Evolutionary conservation across 352 stramenopile genomes (phyloP), one percentile per base, ranked within the genome.

Genomic region (Pythium monospermum): DNA sequence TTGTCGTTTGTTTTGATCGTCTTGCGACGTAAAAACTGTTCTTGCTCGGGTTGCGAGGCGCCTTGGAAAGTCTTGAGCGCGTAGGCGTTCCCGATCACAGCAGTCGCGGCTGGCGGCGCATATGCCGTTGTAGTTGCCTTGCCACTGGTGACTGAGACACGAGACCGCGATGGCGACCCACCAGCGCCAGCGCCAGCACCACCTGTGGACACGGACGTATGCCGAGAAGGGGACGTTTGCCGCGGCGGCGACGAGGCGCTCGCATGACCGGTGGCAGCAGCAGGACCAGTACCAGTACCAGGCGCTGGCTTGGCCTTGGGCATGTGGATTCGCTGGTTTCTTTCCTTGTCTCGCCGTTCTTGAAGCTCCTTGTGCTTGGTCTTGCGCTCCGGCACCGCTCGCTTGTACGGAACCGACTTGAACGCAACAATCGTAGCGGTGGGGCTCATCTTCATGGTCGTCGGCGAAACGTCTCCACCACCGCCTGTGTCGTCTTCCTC

Each of bases 311-410:
- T 38, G 12, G 41, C 38, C 43, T 30, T 65, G 59, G 59, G 39
- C 5, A 66, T 32, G 4, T 69, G 41, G 38, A 83, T 64, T 0
- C 74, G 77, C 25, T 83, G 68, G 11, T 85, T 63, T 10, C 77
- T 65, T 0, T 68, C 77, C 28, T 72, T 72, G 53, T 85, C 71
- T 1, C 77, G 72, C 18, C 77, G 70, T 28, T 79, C 57, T 49
- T 86, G 71, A 2, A 88, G 66, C 18, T 68, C 74, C 8, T 72
- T 75, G 51, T 88, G 69, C 41, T 85, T 88, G 5, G 55, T 57
- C 36, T 84, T 86, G n/a, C 76, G 75, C 16, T 86, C 77, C 2
- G 74, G 77, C 8, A 83, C 26, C 4, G 56, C 61, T 48, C 74
- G 53, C 30, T 57, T 49, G 28, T 47, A 45, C 30, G 18, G 36